These are phyloP conservation scores for Phytophthora rubi DNA, from an alignment of 352 stramenopile genomes.

Conservation along the genomic window DNA sequence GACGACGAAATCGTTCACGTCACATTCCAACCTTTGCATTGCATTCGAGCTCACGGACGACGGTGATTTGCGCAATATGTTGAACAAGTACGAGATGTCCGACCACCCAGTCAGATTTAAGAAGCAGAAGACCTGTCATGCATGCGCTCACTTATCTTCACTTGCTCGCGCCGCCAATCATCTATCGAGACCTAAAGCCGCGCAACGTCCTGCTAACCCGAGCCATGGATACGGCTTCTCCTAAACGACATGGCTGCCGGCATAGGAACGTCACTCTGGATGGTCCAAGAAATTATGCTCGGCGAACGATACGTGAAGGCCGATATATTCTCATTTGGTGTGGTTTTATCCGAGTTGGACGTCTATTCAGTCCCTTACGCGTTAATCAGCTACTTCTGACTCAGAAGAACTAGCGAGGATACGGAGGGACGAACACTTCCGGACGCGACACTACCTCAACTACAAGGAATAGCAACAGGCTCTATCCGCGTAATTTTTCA, in stretches of 20 bases:
- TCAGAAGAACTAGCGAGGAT: background rate
- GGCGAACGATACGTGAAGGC: background rate
- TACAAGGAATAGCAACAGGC: background rate
- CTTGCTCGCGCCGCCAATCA: slow-evolving; percentile 20
- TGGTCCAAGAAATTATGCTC: background rate
- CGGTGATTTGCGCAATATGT: slow-evolving; percentile 38
- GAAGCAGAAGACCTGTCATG: slow-evolving; percentile 29
- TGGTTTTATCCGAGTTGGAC: background rate
- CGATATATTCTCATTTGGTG: background rate
- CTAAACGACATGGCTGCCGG: background rate
- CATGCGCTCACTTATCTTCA: slow-evolving; percentile 49
- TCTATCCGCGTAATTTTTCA: background rate
- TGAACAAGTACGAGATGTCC: slow-evolving; percentile 7
- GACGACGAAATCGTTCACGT: no score
- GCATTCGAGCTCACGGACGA: slow-evolving; percentile 43
- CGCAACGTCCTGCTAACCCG: background rate
- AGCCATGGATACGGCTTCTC: background rate
- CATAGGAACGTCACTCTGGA: background rate
- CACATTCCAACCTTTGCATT: slow-evolving; percentile 39
- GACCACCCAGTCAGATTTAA: slow-evolving; percentile 19
- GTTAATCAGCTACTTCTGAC: no score
- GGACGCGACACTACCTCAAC: background rate
- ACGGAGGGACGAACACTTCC: background rate
- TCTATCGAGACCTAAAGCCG: slow-evolving; percentile 40
- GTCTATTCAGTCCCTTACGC: background rate